Conservation (phyloP, 768 basidiomycete genomes). For the Auricularia sp. region DNA sequence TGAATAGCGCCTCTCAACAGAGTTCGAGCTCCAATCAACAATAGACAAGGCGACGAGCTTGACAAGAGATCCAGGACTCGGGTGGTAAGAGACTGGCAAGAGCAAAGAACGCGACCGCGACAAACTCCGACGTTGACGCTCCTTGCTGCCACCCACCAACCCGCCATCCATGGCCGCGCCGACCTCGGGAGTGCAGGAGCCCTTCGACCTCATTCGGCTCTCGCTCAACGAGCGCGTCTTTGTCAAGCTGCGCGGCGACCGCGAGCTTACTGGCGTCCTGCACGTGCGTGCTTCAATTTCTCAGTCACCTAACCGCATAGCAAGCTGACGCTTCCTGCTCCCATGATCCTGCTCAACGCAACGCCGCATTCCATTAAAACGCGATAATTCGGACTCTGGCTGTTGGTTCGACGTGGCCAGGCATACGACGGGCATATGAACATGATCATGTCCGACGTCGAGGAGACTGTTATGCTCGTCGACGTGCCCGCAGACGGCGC, state of each 20-base stretch:
- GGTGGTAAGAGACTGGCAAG: no score
- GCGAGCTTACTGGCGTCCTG: slow-evolving; percentile 81
- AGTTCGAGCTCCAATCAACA: no score
- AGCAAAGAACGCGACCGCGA: no score
- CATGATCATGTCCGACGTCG: slow-evolving; percentile 92
- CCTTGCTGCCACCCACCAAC: no score
- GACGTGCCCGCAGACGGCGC: slow-evolving; percentile 52
- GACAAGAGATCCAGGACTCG: no score
- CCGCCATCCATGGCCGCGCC: no score
- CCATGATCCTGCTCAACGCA: background rate
- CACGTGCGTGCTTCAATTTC: slow-evolving; percentile 49
- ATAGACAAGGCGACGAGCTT: no score
- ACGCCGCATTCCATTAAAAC: background rate
- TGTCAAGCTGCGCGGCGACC: slow-evolving; percentile 91
- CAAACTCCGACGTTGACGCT: no score
- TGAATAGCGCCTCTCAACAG: no score
- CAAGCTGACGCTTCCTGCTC: background rate
- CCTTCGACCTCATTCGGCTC: slow-evolving; percentile 92
- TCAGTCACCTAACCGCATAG: no score
- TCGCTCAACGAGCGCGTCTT: slow-evolving; percentile 97
- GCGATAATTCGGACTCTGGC: background rate
- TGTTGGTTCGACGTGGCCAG: slow-evolving; percentile 29
- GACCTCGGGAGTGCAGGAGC: slow-evolving; percentile 60
- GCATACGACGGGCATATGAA: slow-evolving; percentile 99
- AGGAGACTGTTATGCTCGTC: slow-evolving; percentile 95